Base-by-base conservation (phyloP, 371 early-diverging fungal species). In the Mucor indicus region DNA sequence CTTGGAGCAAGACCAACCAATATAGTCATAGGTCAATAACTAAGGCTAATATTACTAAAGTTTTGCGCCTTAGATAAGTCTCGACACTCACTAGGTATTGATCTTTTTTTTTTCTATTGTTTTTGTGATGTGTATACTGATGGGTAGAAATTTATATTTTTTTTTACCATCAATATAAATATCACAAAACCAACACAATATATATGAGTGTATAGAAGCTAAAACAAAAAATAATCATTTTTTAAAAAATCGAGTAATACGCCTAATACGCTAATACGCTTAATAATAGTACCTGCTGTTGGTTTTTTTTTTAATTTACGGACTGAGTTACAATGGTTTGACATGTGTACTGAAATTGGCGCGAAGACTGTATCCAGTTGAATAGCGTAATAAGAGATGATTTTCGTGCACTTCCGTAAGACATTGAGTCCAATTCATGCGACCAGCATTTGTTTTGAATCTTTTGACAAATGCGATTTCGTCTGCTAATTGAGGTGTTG, bases 321-420 rank as follows among this genome's bases (percentile, higher is more conserved):
- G 37, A 50, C 43, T 36, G 43, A 43, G 35, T 25, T 50, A 42
- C 37, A 42, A 36, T 33, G 11, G 17, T 48, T 40, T 38, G 13
- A 48, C 31, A 44, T 52, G 33, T 39, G 32, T 52, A 39, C 40
- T 52, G 25, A 44, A 52, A 52, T 52, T 45, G 51, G 38, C 38
- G 51, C 51, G 38, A 52, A 45, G 53, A 32, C 45, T 52, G 25
- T 38, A 42, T 52, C 45, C 53, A 52, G 45, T 44, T 52, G 45
- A 45, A 45, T 52, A 52, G 36, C 40, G 52, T 52, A 44, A 52
- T 52, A 52, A 45, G 39, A 52, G 52, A 45, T 52, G 21, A 39
- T 52, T 48, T 39, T 48, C 48, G 48, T 48, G 40, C 24, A 31
- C 39, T 52, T 52, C 38, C 24, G 24, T 39, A 45, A 52, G 52